Conservation (phyloP, 2,329 filamentous ascomycete genomes). For the Emergomyces pasteurianus region DNA sequence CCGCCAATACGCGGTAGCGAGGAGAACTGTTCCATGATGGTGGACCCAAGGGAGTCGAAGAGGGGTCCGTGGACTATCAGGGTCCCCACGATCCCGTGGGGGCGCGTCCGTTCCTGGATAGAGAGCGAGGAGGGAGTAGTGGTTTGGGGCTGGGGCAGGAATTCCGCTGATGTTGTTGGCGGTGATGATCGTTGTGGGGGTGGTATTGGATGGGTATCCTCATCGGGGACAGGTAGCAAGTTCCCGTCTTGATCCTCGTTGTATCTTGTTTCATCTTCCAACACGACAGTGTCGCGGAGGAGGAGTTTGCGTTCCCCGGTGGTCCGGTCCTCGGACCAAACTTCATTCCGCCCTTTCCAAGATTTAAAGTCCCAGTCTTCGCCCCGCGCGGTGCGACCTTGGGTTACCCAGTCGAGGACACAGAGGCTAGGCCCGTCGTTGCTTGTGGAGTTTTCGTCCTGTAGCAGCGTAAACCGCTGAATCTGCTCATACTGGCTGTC, state of each 20-base stretch:
- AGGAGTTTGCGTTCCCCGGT: constrained; percentile 48
- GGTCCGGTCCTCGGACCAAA: constrained; percentile 35
- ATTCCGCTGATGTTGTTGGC: constrained; percentile 6
- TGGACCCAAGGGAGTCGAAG: constrained; percentile 53
- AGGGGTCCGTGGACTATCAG: constrained; percentile 66
- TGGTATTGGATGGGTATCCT: neutral
- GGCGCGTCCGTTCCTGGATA: constrained; percentile 53
- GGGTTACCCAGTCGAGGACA: constrained; percentile 86
- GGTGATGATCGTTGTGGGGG: neutral
- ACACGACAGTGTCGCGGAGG: constrained; percentile 71
- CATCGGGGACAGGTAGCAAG: neutral
- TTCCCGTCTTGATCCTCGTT: neutral
- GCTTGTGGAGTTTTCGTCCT: constrained; percentile 4
- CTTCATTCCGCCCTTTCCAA: constrained; percentile 78
- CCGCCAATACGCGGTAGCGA: constrained; percentile 70
- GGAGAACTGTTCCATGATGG: constrained; percentile 69
- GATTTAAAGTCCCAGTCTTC: constrained; percentile 76
- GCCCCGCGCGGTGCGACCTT: constrained; percentile 70
- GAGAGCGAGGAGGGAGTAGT: constrained; percentile 1
- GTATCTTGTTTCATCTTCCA: constrained; percentile 43
- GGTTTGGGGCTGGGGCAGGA: neutral
- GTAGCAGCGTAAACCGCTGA: constrained; percentile 57
- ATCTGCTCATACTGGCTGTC: constrained; percentile 72
- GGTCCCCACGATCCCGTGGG: constrained; percentile 68
- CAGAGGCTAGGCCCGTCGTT: constrained; percentile 48